Percentiles rank a stretch among this genome's conserved stretches.
Conservation (phyloP, 768 basidiomycete genomes). For the Trametes cinnabarina region DNA sequence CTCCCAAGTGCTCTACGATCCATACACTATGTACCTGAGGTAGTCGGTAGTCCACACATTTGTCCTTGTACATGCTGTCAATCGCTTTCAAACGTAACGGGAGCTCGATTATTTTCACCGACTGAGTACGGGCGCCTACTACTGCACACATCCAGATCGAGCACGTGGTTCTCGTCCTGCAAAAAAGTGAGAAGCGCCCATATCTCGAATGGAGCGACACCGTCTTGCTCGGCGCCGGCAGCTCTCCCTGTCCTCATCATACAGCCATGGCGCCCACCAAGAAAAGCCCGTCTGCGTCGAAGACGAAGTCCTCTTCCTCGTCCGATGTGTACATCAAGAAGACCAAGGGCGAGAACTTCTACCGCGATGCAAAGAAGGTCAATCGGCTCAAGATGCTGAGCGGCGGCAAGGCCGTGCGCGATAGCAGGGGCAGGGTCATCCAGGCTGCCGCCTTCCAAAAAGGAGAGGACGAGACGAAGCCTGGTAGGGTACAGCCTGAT, state of each 20-base stretch:
- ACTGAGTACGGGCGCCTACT: not conserved
- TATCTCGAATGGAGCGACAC: not conserved
- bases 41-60: too few species aligned
- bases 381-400: slow-evolving; percentile 86
- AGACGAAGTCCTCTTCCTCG: slow-evolving; percentile 31
- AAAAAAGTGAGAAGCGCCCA: slow-evolving; percentile 8
- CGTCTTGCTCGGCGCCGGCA: not conserved
- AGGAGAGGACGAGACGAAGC: slow-evolving; percentile 86
- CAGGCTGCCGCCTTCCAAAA: slow-evolving; percentile 96
- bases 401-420: slow-evolving; percentile 87
- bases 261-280: slow-evolving; percentile 34
- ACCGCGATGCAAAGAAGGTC: slow-evolving; percentile 91
- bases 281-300: slow-evolving; percentile 23
- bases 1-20: too few species aligned
- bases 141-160: not conserved
- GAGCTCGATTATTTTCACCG: not conserved
- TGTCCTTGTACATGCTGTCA: too few species aligned
- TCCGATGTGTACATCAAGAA: slow-evolving; percentile 55
- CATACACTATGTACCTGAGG: too few species aligned
- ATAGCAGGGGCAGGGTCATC: slow-evolving; percentile 89
- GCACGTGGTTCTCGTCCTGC: slow-evolving; percentile 1
- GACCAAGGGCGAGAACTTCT: slow-evolving; percentile 96
- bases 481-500: slow-evolving; percentile 93
- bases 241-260: not conserved
- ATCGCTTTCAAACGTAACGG: too few species aligned